phyloP scores from a whole-genome alignment of 2,329 filamentous ascomycete species.

The Triangularia verruculosa region DNA sequence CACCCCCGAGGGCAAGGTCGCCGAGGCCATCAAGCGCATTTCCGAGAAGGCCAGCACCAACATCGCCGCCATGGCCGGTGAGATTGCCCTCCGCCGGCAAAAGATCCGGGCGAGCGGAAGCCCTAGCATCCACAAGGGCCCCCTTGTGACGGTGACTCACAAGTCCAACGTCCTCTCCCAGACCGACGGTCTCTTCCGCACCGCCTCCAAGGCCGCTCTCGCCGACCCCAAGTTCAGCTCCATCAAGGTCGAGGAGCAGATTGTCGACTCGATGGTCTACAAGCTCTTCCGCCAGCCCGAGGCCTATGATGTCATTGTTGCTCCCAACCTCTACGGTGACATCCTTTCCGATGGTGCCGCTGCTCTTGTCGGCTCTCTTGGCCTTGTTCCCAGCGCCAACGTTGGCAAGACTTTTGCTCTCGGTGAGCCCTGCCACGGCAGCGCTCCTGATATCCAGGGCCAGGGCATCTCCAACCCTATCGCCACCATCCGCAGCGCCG shows the following conservation, averaged over 20 bases:
- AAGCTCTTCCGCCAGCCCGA: constrained; percentile 96
- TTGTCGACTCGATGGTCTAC: constrained; percentile 99
- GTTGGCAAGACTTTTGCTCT: constrained; percentile 94
- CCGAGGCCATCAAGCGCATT: constrained; percentile 97
- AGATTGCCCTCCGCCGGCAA: constrained; percentile 86
- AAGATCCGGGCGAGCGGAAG: constrained; percentile 64
- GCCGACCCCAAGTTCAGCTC: constrained; percentile 58
- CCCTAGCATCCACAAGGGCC: constrained; percentile 60
- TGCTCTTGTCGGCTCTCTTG: constrained; percentile 85
- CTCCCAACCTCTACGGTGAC: constrained; percentile 95
- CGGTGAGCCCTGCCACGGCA: constrained; percentile 96
- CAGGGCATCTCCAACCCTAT: constrained; percentile 93
- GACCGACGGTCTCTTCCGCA: constrained; percentile 92
- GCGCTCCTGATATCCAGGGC: constrained; percentile 92
- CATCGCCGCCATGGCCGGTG: constrained; percentile 90
- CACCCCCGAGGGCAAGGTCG: constrained; percentile 73
- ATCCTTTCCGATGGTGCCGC: constrained; percentile 94
- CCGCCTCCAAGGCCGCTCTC: constrained; percentile 72
- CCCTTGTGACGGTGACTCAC: constrained; percentile 93
- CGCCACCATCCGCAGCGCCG: constrained; percentile 85
- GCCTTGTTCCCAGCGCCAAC: constrained; percentile 91
- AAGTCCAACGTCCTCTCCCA: constrained; percentile 97
- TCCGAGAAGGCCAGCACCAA: constrained; percentile 78
- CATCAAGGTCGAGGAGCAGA: constrained; percentile 86
- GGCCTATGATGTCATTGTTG: constrained; percentile 96